Evolutionary conservation across 208 protist species (phyloP), one percentile per base, ranked within the genome.

Genomic region (Naegleria fowleri): DNA sequence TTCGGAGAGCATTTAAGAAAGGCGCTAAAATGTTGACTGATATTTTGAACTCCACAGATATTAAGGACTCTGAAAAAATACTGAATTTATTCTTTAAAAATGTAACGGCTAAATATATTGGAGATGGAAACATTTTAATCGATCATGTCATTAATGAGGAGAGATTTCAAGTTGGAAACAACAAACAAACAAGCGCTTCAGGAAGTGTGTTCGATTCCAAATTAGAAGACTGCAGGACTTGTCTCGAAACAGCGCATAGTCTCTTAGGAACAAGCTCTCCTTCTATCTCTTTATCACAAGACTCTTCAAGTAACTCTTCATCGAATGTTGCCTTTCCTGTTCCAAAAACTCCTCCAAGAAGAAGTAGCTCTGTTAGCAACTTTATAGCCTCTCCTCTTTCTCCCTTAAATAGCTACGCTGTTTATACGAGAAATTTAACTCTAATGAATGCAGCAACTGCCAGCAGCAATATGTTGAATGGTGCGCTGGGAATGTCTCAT

Each of bases 1-100:
- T 93, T 58, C 9, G 41, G 16, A n/a, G 48, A 90, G 58, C 88
- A 25, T 76, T 84, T 48, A 52, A 67, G 25, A 58, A 91, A 39
- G 88, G 48, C 0, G 25, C 15, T 5, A 25, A 91, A 29, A 38
- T 9, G 29, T 0, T 93, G 0, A 59, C 92, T 1, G 29, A 93
- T 6, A 67, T 93, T 86, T 88, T 85, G 33, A 43, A 43, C 40
- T 19, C 13, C 38, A 88, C 19, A 36, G 43, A 33, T 67, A 29
- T 67, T 29, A 67, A 29, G 55, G 55, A 67, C 19, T 67, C 55
- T 29, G 55, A 67, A 67, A 67, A 67, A 67, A 67, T 67, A 22
- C 22, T 67, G 55, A 67, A 67, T 3, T 67, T 67, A 19, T 67
- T 67, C 55, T 67, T 67, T 67, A 67, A 25, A n/a, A 87, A 40